Percentiles rank a stretch among this genome's conserved stretches.
These are phyloP conservation scores for Bassia scoparia DNA, from an alignment of 148 eudicot genomes.

Conservation along the genomic window DNA sequence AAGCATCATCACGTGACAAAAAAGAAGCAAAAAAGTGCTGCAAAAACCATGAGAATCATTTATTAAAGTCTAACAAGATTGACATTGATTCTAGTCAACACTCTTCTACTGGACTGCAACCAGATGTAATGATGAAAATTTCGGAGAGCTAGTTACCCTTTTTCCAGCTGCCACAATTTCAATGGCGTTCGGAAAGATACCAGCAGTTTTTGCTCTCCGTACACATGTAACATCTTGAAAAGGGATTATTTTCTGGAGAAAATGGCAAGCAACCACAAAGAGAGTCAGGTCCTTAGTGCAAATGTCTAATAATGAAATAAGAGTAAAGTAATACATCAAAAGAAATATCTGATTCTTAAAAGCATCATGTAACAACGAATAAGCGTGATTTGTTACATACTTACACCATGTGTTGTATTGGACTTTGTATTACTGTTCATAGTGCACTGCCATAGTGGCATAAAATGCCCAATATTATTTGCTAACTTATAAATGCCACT, in stretches of 20 bases:
- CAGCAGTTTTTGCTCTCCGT: slow-evolving; percentile 91
- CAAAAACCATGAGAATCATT: slow-evolving; percentile 14
- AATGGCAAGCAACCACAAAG: slow-evolving; percentile 14
- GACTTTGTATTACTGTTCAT: background rate
- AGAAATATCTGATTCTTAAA: background rate
- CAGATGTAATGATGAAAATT: slow-evolving; percentile 11
- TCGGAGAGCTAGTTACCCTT: slow-evolving; percentile 44
- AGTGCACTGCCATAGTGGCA: slow-evolving; percentile 5
- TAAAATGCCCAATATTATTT: too few species aligned
- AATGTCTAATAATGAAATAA: background rate
- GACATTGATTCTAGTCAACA: background rate
- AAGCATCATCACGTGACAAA: slow-evolving; percentile 95
- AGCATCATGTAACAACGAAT: background rate
- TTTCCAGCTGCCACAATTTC: slow-evolving; percentile 70
- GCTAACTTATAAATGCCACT: background rate
- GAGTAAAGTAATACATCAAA: too few species aligned
- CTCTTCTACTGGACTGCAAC: background rate
- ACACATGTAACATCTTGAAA: slow-evolving; percentile 70
- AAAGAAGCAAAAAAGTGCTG: slow-evolving; percentile 94
- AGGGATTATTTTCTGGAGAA: slow-evolving; percentile 68
- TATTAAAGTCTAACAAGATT: background rate
- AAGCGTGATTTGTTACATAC: background rate
- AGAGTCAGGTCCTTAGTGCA: slow-evolving; percentile 8
- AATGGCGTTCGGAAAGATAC: slow-evolving; percentile 93
- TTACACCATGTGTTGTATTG: slow-evolving; percentile 1